Conservation (phyloP, 805 yeast species). For the Ogataea angusta region DNA sequence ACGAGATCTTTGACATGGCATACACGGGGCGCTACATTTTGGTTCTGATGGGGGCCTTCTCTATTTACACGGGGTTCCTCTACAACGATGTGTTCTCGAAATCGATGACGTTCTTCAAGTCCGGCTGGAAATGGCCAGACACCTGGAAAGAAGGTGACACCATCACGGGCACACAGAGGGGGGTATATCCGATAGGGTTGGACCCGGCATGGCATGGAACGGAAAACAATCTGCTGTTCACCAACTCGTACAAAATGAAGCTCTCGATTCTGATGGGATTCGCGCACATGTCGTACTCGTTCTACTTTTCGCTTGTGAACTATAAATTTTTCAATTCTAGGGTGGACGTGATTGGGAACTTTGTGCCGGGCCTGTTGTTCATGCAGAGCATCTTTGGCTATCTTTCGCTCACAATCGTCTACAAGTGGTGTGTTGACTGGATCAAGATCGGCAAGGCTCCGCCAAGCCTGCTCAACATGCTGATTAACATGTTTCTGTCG, state of each 20-base stretch:
- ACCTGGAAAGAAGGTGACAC: constrained; percentile 48
- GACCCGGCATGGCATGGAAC: constrained; percentile 82
- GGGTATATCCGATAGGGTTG: constrained; percentile 59
- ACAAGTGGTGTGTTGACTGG: constrained; percentile 78
- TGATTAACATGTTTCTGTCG: constrained; percentile 70
- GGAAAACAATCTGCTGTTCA: constrained; percentile 63
- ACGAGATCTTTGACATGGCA: constrained; percentile 78
- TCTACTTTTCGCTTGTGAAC: constrained; percentile 64
- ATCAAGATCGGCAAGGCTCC: constrained; percentile 57
- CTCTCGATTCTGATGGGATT: constrained; percentile 73
- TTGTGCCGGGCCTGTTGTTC: constrained; percentile 68
- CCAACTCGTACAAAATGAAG: constrained; percentile 77
- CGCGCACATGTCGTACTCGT: constrained; percentile 70
- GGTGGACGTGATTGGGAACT: constrained; percentile 69
- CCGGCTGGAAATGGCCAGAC: constrained; percentile 69
- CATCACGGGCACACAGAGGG: constrained; percentile 45
- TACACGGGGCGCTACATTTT: constrained; percentile 67
- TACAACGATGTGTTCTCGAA: constrained; percentile 72
- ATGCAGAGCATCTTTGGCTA: constrained; percentile 79
- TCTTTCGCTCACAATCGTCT: constrained; percentile 59
- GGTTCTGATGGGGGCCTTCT: constrained; percentile 66
- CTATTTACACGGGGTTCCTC: constrained; percentile 70
- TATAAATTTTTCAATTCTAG: constrained; percentile 52
- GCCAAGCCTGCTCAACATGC: constrained; percentile 71
- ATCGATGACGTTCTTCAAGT: constrained; percentile 61